Base-by-base conservation (phyloP, 805 yeast genomes). In the Candida wancherniae region DNA sequence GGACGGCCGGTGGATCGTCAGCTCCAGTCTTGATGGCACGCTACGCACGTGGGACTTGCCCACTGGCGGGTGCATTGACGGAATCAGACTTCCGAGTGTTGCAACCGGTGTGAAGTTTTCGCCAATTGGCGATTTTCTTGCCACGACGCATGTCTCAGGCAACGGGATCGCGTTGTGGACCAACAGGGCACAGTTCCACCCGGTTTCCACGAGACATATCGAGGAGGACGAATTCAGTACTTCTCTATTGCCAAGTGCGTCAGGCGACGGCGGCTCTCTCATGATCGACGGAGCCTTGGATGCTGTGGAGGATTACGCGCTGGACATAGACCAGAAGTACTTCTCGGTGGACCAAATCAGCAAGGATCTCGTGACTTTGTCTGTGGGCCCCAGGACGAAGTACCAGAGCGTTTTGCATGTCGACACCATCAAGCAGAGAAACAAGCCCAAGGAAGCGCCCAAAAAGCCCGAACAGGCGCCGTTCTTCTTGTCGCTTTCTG, bases 1-100 rank as follows among this genome's bases (percentile, higher is more conserved):
- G 4, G 90, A 88, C 55, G 97, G 97, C 20, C 77, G 97, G 55
- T 92, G 97, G 97, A 63, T 92, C 20, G 78, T 92, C 6, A 77
- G 92, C 15, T 78, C 84, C 1, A 72, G 87, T 1, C 65, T 87
- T 38, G 99, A 92, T 53, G 71, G 84, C 2, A 87, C 97, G 0
- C 67, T 92, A 28, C 75, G 98, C 50, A 86, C 96, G 1, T 92
- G 97, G 97, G 97, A 92, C 56, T 71, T 92, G 37, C 97, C 97
- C 24, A 83, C 96, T 1, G 97, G 98, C 28, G 85, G 88, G 1
- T 90, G 97, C 57, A 86, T 92, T 35, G 98, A 92, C 61, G 97
- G 96, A 40, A 78, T 90, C 11, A 62, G 66, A 31, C 70, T 92
- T 15, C 77, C 81, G 2, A 75, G 70, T 45, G 88, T 87, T n/a